Evolutionary conservation across 495 filamentous ascomycete species (phyloP).

Genomic region (Achaetomiella virescens): DNA sequence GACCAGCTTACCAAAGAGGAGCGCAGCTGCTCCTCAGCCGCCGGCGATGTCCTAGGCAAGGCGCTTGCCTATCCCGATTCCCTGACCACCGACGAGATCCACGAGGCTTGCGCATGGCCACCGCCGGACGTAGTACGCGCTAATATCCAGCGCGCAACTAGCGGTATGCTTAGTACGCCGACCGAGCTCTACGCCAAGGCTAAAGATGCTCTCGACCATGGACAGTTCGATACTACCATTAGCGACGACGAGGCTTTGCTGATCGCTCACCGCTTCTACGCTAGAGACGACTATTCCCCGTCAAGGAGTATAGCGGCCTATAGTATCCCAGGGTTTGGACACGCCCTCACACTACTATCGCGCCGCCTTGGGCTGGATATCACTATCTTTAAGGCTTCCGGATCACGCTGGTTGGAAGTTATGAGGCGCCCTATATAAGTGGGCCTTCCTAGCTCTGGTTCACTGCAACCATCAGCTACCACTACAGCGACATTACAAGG

Average conservation of each 20-base stretch:
- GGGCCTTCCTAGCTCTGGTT: background rate
- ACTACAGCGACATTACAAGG: background rate
- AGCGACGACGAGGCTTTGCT: background rate
- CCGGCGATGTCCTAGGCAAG: too few relatives aligned
- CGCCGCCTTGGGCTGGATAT: background rate
- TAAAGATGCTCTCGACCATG: background rate
- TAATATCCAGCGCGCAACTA: constrained; percentile 5
- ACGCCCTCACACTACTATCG: background rate
- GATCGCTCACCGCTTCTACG: background rate
- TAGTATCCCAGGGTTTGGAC: background rate
- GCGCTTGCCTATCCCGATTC: constrained; percentile 4
- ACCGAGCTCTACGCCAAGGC: constrained; percentile 3
- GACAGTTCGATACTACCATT: background rate
- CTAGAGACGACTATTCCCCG: background rate
- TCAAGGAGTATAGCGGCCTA: background rate
- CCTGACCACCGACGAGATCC: background rate
- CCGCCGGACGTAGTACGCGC: constrained; percentile 6
- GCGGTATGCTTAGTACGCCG: constrained; percentile 3
- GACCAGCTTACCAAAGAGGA: too few relatives aligned
- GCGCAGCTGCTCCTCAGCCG: too few relatives aligned
- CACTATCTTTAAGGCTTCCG: background rate
- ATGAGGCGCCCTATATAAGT: too few relatives aligned
- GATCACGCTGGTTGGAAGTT: background rate
- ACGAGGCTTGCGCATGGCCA: background rate
- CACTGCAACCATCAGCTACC: background rate